Percentiles rank a stretch among this genome's conserved stretches.
phyloP scores from a whole-genome alignment of 257 asterid genomes.

The Primulina tabacum region DNA sequence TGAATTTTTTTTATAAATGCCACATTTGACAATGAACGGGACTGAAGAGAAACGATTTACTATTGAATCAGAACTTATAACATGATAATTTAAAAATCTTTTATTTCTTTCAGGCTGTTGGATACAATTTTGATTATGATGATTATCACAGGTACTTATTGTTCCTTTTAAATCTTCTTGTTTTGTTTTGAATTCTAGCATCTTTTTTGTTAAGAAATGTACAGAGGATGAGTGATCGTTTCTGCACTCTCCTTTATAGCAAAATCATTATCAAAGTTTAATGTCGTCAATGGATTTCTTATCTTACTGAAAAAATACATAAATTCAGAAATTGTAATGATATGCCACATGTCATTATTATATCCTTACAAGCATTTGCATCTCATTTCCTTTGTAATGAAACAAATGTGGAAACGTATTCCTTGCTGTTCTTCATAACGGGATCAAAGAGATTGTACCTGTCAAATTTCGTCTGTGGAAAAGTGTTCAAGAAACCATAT shows the following conservation, averaged over 20 bases:
- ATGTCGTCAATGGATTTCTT: too few relatives aligned
- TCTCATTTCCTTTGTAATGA: not conserved
- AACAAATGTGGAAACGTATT: too few relatives aligned
- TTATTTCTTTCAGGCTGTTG: slow-evolving; percentile 50
- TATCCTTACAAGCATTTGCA: not conserved
- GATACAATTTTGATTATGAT: slow-evolving; percentile 75
- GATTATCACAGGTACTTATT: slow-evolving; percentile 68
- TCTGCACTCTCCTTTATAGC: too few relatives aligned
- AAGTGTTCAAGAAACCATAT: not conserved
- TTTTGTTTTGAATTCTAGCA: not conserved
- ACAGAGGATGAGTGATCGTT: too few relatives aligned
- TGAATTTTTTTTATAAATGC: not conserved
- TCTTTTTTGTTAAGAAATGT: too few relatives aligned
- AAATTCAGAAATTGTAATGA: not conserved
- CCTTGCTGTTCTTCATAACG: too few relatives aligned
- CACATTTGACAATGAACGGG: not conserved
- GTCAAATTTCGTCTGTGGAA: not conserved
- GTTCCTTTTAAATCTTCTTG: not conserved
- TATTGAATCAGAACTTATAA: not conserved
- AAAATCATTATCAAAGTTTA: too few relatives aligned
- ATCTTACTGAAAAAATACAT: too few relatives aligned
- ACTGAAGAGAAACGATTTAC: not conserved
- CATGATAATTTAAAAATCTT: not conserved
- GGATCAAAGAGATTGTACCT: not conserved
- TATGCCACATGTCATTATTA: not conserved